Base-by-base conservation (phyloP, 768 basidiomycete genomes). In the Boletus tomentosulus region DNA sequence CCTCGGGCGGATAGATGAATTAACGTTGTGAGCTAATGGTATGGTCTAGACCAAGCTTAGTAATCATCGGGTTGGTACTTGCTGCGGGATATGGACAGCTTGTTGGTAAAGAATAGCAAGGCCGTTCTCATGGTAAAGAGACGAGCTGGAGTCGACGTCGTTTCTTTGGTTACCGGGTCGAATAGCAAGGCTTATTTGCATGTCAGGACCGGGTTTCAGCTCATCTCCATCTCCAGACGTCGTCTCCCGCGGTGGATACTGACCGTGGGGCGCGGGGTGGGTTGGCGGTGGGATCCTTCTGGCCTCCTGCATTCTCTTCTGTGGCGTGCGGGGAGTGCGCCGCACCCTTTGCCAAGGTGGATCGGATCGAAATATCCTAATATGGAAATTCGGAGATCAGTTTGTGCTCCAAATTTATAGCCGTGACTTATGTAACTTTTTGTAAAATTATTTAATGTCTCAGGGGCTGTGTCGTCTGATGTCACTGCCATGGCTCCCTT, bases 401-500 rank as follows among this genome's bases (percentile, higher is more conserved):
- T 56, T 61, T 57, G 1, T 19, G 16, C 5, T 51, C 35, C 49
- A 56, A 61, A 61, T 62, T 45, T 56, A 51, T 31, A 31, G 30
- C 6, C 27, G 19, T 19, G 19, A 19, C 19, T 19, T 19, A 19
- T 19, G 19, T 19, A 19, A 19, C 27, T 3, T 27, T 31, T 31
- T 31, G 30, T 31, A 38, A 59, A 62, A 62, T 15, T 45, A n/a
- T 27, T 56, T 57, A 51, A 58, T 57, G 59, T 66, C 53, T 59
- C 56, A 63, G 66, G 57, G 59, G 63, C 63, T 67, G 62, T 65
- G 58, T 52, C 43, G 50, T 61, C 64, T 71, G 69, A 71, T 71
- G 68, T 69, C 69, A 69, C 65, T 59, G 48, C 54, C 60, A 68
- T 64, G 41, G 44, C 52, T 55, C 58, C 62, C 63, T 69, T 69